Evolutionary conservation across 352 stramenopile species (phyloP).

Genomic region (Hyaloperonospora brassicae): DNA sequence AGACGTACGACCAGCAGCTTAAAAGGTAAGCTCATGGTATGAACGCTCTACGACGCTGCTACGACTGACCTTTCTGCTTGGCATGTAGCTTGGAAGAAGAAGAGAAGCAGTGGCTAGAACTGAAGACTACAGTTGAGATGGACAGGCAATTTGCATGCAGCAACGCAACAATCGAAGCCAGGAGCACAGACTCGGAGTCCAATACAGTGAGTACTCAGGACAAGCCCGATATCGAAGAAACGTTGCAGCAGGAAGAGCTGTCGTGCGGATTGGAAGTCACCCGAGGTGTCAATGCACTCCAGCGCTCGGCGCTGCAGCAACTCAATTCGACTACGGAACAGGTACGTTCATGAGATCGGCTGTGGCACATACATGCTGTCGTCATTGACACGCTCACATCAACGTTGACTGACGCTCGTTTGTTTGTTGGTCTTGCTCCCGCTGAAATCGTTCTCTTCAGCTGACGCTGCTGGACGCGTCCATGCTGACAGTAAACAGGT

Average conservation of each 20-base stretch:
- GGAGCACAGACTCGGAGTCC: slow-evolving; percentile 1
- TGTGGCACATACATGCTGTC: not conserved
- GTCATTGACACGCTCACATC: not conserved
- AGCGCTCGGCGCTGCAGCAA: slow-evolving; percentile 37
- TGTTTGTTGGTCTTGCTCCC: slow-evolving; percentile 6
- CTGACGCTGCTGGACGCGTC: slow-evolving; percentile 51
- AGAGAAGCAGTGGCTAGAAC: slow-evolving; percentile 43
- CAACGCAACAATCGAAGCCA: slow-evolving; percentile 7
- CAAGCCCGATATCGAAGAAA: slow-evolving; percentile 2
- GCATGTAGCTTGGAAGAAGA: slow-evolving; percentile 36
- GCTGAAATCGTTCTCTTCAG: slow-evolving; percentile 18
- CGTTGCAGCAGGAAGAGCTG: slow-evolving; percentile 11
- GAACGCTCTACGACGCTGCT: not conserved
- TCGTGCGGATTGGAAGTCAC: slow-evolving; percentile 39
- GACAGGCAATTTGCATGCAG: slow-evolving; percentile 12
- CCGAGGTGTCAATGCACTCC: slow-evolving; percentile 36
- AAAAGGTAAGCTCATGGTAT: slow-evolving; percentile 22
- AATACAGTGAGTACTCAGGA: not conserved
- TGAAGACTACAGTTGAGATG: slow-evolving; percentile 33
- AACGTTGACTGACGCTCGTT: slow-evolving; percentile 12
- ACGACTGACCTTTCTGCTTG: slow-evolving; percentile 2
- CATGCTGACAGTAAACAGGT: slow-evolving; percentile 53
- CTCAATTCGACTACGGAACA: slow-evolving; percentile 36
- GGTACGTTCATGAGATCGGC: slow-evolving; percentile 16
- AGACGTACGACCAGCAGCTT: slow-evolving; percentile 38